A percentile compares a stretch with the other conserved stretches of the same genome.
Evolutionary conservation across 192 early-diverging fungal genomes (phyloP).

Genomic region (Backusella sp.): DNA sequence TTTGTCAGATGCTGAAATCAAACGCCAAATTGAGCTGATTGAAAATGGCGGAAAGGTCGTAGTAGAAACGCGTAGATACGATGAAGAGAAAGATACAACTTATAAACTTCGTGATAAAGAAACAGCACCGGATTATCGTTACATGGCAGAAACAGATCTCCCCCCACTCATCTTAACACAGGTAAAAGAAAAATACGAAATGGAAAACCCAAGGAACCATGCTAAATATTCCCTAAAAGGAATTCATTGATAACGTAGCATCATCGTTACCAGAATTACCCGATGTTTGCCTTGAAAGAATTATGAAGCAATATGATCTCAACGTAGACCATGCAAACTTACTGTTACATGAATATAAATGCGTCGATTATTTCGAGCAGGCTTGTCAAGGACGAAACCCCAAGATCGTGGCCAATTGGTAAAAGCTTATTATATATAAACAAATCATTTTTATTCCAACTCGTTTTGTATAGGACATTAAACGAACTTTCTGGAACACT

Average conservation of each 20-base stretch:
- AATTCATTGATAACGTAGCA: constrained; percentile 45
- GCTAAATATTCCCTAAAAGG: constrained; percentile 15
- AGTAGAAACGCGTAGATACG: constrained; percentile 83
- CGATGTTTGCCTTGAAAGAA: constrained; percentile 55
- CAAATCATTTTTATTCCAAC: neutral
- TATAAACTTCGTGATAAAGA: constrained; percentile 79
- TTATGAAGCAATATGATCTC: constrained; percentile 61
- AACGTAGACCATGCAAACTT: constrained; percentile 54
- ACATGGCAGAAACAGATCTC: constrained; percentile 84
- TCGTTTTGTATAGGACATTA: constrained; percentile 44
- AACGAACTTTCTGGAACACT: constrained; percentile 62
- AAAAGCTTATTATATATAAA: constrained; percentile 18
- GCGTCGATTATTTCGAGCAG: constrained; percentile 75
- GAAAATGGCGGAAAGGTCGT: constrained; percentile 49
- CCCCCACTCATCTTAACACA: constrained; percentile 50
- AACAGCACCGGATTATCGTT: constrained; percentile 83
- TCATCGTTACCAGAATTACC: constrained; percentile 70
- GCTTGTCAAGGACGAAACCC: constrained; percentile 38
- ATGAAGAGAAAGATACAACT: constrained; percentile 61
- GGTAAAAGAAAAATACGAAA: constrained; percentile 14
- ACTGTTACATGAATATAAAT: constrained; percentile 71
- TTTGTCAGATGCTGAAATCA: constrained; percentile 71
- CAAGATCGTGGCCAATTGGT: constrained; percentile 50
- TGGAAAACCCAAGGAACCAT: neutral
- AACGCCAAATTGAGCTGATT: constrained; percentile 66